Percentiles rank a stretch among this genome's conserved stretches.
These are phyloP conservation scores for Epichloe scottii DNA, from an alignment of 2,329 filamentous ascomycete genomes.

Conservation along the genomic window DNA sequence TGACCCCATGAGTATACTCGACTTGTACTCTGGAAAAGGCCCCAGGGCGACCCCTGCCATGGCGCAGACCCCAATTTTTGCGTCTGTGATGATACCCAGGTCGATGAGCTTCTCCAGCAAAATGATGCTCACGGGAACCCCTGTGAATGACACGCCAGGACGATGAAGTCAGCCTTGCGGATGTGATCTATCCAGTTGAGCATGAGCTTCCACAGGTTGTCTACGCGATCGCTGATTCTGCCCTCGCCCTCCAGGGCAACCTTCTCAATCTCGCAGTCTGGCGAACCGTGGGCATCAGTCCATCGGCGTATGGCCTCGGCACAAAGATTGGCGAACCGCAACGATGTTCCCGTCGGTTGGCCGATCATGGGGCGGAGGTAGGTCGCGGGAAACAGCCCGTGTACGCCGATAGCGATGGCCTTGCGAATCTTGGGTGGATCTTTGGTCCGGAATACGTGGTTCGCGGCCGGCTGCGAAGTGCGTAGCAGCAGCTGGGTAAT, in stretches of 20 bases:
- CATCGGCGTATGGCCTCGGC: slow-evolving; percentile 75
- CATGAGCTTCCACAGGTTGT: slow-evolving; percentile 86
- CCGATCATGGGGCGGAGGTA: slow-evolving; percentile 84
- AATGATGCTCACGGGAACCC: slow-evolving; percentile 93
- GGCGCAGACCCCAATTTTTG: slow-evolving; percentile 75
- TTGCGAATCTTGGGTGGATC: slow-evolving; percentile 64
- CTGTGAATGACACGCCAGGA: slow-evolving; percentile 91
- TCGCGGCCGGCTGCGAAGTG: slow-evolving; percentile 42
- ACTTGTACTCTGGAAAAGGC: slow-evolving; percentile 85
- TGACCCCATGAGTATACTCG: slow-evolving; percentile 75
- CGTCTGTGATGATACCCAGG: slow-evolving; percentile 66
- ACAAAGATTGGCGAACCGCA: slow-evolving; percentile 81
- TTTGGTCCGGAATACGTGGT: slow-evolving; percentile 60
- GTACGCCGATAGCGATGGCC: slow-evolving; percentile 85
- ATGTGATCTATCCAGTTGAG: slow-evolving; percentile 93
- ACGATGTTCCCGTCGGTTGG: slow-evolving; percentile 88
- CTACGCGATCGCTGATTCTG: slow-evolving; percentile 76
- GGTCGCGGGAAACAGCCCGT: slow-evolving; percentile 83
- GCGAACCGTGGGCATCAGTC: slow-evolving; percentile 60
- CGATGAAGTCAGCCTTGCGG: slow-evolving; percentile 72
- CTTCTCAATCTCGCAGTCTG: slow-evolving; percentile 76
- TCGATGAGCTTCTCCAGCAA: slow-evolving; percentile 85
- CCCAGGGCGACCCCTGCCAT: slow-evolving; percentile 89
- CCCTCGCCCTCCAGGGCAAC: slow-evolving; percentile 92
- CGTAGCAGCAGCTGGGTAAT: slow-evolving; percentile 45